phyloP scores from a whole-genome alignment of 352 stramenopile species.

The Thraustochytrium striatum region DNA sequence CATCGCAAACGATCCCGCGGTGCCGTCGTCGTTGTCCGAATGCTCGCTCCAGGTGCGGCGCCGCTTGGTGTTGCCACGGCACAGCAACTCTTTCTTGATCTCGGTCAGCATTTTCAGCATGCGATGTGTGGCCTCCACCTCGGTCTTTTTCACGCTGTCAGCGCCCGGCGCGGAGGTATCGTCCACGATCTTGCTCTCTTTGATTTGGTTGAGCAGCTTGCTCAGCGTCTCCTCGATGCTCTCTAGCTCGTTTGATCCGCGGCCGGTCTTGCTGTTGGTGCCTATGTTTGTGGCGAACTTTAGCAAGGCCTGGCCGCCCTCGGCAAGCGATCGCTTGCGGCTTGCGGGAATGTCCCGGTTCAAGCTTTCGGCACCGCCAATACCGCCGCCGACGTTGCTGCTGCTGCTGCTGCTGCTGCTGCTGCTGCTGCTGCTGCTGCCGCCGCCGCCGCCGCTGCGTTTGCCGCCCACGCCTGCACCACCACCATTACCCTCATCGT shows the following conservation, averaged over 20 bases:
- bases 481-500: no score
- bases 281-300: background rate
- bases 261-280: background rate
- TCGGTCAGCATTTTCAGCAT: constrained; percentile 30
- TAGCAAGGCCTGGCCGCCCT: constrained; percentile 12
- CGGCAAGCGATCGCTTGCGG: constrained; percentile 9
- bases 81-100: constrained; percentile 21
- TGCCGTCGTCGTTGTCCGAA: background rate
- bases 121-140: background rate
- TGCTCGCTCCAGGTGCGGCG: background rate
- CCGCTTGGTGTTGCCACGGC: background rate
- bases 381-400: background rate
- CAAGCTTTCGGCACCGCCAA: background rate
- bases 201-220: constrained; percentile 3
- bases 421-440: background rate
- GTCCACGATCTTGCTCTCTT: constrained; percentile 21
- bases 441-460: background rate
- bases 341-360: background rate
- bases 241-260: background rate
- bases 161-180: background rate
- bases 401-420: background rate
- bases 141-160: background rate
- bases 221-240: constrained; percentile 29
- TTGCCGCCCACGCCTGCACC: background rate
- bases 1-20: no score